Base-by-base conservation (phyloP, 352 stramenopile species). In the Globisporangium emineosum region DNA sequence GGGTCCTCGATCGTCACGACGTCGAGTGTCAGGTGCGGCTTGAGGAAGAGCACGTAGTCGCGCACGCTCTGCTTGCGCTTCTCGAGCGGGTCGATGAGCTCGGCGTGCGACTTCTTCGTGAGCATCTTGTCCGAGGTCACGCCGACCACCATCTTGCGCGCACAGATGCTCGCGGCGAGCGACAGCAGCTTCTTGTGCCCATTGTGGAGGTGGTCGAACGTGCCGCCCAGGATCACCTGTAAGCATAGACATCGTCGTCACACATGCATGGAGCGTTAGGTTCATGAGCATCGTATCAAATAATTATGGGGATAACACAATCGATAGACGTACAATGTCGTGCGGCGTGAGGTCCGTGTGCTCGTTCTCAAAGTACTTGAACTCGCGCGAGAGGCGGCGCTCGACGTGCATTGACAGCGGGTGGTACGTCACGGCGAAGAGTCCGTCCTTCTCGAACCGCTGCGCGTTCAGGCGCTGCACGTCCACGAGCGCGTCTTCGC, bases 131-230 rank as follows among this genome's bases (percentile, higher is more conserved):
- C 81, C 27, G 73, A 75, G 10, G 88, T 97, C 42, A 97, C 86
- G 8, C 90, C 90, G 37, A 97, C 64, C 19, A 94, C 62, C 47
- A 96, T 71, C 23, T 63, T 60, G 13, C 53, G 64, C 9, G 65
- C 51, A 42, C 80, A 90, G 60, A 94, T 76, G 61, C 72, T 77
- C 6, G 77, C 79, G 0, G 88, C 89, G 19, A 94, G 64, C 23
- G 84, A 92, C 27, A 97, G 74, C 21, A 97, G 66, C 64, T 96
- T 96, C 72, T 93, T 96, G 78, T 97, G 90, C 19, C 90, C 90
- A 56, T 95, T 96, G 75, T 97, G 90, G 30, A 97, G 75, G 55
- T 94, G 83, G 67, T 97, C 90, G 66, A 97, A 97, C 32, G 88
- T 97, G 37, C 90, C 90, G 37, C 88, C 88, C 15, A 96, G 69